Evolutionary conservation across 1,139 yeast genomes (phyloP).

Genomic region (Blastobotrys buckinghamii): DNA sequence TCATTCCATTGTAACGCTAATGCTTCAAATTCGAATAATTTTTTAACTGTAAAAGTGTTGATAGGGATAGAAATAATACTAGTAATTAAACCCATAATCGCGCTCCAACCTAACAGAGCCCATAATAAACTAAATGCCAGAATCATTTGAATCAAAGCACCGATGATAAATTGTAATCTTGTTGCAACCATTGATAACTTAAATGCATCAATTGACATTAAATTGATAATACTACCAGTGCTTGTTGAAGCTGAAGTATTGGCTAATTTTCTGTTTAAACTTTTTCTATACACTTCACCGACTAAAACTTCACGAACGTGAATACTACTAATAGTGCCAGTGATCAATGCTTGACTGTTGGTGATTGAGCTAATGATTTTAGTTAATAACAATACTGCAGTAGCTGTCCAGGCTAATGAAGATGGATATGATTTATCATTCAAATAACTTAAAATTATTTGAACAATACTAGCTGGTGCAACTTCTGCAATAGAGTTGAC

Average conservation of each 20-base stretch:
- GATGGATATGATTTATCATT: slow-evolving; percentile 39
- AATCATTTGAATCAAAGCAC: slow-evolving; percentile 61
- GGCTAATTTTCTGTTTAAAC: slow-evolving; percentile 70
- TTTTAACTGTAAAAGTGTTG: slow-evolving; percentile 59
- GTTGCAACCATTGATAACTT: slow-evolving; percentile 88
- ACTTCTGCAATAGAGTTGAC: slow-evolving; percentile 36
- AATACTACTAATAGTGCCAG: slow-evolving; percentile 83
- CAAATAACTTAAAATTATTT: slow-evolving; percentile 73
- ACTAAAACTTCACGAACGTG: slow-evolving; percentile 79
- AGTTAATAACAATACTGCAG: not conserved
- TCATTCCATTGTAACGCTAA: slow-evolving; percentile 73
- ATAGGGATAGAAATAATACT: slow-evolving; percentile 64
- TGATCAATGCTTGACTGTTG: slow-evolving; percentile 39
- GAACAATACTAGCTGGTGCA: slow-evolving; percentile 73
- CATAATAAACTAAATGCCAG: slow-evolving; percentile 65
- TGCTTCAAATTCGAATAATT: slow-evolving; percentile 61
- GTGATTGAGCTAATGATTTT: slow-evolving; percentile 21
- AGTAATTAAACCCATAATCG: slow-evolving; percentile 82
- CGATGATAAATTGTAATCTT: slow-evolving; percentile 71
- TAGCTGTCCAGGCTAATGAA: not conserved
- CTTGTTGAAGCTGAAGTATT: slow-evolving; percentile 26
- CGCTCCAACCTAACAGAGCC: slow-evolving; percentile 77
- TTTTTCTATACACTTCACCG: slow-evolving; percentile 82
- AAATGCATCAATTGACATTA: slow-evolving; percentile 94
- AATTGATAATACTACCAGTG: slow-evolving; percentile 77